Conservation (phyloP, 768 basidiomycete species). For the Collybia nuda region DNA sequence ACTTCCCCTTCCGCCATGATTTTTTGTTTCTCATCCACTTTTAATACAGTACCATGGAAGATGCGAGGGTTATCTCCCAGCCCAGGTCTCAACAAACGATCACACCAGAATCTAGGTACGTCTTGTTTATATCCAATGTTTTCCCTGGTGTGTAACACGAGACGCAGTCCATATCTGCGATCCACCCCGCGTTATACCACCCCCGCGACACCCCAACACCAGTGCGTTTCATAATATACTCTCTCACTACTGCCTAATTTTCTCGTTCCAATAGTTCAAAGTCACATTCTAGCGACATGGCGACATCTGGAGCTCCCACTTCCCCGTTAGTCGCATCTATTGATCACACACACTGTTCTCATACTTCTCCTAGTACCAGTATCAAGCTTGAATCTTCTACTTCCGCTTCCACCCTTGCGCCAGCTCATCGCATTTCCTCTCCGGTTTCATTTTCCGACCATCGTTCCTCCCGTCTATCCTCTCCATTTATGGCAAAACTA, state of each 20-base stretch:
- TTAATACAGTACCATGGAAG: conserved; percentile 18
- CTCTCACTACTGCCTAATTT: conserved; percentile 4
- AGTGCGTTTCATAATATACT: conserved; percentile 20
- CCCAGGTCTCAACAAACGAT: conserved; percentile 33
- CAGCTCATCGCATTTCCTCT: conserved; percentile 27
- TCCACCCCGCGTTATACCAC: conserved; percentile 19
- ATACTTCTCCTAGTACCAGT: conserved; percentile 16
- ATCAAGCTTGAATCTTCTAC: conserved; percentile 16
- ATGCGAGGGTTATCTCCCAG: conserved; percentile 13
- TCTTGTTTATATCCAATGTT: not conserved
- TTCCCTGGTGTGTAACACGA: not conserved
- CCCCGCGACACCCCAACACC: conserved; percentile 28
- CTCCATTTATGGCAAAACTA: conserved; percentile 45
- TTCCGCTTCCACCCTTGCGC: conserved; percentile 14
- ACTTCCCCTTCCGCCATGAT: not conserved
- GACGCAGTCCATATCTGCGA: conserved; percentile 17
- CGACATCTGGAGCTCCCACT: conserved; percentile 24
- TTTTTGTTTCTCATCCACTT: not conserved
- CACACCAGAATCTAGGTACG: conserved; percentile 49
- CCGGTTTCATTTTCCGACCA: conserved; percentile 25
- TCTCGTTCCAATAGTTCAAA: conserved; percentile 1
- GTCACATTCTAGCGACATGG: conserved; percentile 14
- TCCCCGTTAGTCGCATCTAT: conserved; percentile 15
- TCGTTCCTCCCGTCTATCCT: conserved; percentile 37
- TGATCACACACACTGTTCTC: not conserved